Conservation (phyloP, 2,329 filamentous ascomycete genomes). For the Dothideomycetes sp. region DNA sequence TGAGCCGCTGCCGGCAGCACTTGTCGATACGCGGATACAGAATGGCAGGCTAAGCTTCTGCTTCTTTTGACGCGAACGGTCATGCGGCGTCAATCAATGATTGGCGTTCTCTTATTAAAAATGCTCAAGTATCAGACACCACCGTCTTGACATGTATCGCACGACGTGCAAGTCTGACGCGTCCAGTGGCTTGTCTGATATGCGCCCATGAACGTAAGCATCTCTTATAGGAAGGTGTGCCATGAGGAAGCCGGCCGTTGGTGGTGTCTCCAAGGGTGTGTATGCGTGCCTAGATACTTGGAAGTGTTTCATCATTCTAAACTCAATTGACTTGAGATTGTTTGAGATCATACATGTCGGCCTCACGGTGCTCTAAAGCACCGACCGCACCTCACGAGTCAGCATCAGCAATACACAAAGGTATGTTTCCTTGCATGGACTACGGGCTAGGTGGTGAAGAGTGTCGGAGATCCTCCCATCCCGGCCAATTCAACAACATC, state of each 20-base stretch:
- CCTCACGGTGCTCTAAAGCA: conserved; percentile 2
- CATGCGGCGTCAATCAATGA: neutral
- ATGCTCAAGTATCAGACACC: no score
- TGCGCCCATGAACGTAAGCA: conserved; percentile 4
- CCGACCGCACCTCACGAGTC: conserved; percentile 2
- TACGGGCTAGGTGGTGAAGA: no score
- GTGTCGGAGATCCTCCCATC: no score
- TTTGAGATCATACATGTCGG: conserved; percentile 5
- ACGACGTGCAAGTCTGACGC: conserved; percentile 2
- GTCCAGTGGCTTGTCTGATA: conserved; percentile 3
- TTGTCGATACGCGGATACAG: neutral
- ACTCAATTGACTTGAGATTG: neutral
- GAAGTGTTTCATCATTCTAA: conserved; percentile 5
- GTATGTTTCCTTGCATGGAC: conserved; percentile 7
- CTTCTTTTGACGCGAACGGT: conserved; percentile 2
- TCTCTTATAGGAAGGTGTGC: neutral
- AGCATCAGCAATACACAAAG: no score
- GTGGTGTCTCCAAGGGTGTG: neutral
- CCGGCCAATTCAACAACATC: no score
- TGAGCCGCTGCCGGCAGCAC: neutral
- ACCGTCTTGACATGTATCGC: no score
- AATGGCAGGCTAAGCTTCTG: neutral
- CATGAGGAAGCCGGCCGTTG: neutral
- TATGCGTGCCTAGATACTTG: neutral
- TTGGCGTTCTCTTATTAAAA: no score